Evolutionary conservation across 148 eudicot genomes (phyloP), one percentile per base, ranked within the genome.

Genomic region (Pouteria glomerata): DNA sequence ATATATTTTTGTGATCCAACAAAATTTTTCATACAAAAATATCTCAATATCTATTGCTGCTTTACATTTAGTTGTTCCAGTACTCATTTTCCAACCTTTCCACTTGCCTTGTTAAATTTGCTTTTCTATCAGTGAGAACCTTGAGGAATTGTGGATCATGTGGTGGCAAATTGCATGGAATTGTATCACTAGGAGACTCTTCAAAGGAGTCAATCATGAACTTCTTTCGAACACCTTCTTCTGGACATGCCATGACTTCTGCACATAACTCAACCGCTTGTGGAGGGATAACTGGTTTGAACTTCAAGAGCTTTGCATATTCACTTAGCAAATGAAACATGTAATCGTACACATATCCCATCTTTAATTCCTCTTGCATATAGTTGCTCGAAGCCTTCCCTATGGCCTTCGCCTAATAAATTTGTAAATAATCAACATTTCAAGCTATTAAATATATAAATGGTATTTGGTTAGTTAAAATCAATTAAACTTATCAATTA

Each of bases 141-240:
- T 50, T 39, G 3, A 67, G 56, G 27, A 6, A 29, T 47, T 31
- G 35, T 30, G 30, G 45, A 67, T 29, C 45, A 23, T 56, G 70
- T 24, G 57, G 39, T 24, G 70, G 70, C 35, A 67, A 45, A 27
- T 52, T 29, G 29, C 70, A 67, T 48, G 70, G 70, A 39, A 24
- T 48, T 67, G 26, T 67, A 16, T 50, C 6, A 16, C 56, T 45
- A 15, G 70, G 70, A 27, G 23, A 24, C 4, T 47, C 48, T 10
- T 45, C 57, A 56, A 67, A 45, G 27, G 70, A 67, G 3, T 67
- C 70, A 11, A 48, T 19, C 70, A 67, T 67, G 70, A 48, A 67
- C 24, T 67, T 67, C 23, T 47, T 19, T 27, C n/a, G n/a, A n/a
- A 47, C 23, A 4, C 48, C 48, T 45, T 29, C 55, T 16, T 24